Percentiles rank a stretch among this genome's conserved stretches.
phyloP scores from a whole-genome alignment of 176 grass and related monocot species.

The Lolium multiflorum region DNA sequence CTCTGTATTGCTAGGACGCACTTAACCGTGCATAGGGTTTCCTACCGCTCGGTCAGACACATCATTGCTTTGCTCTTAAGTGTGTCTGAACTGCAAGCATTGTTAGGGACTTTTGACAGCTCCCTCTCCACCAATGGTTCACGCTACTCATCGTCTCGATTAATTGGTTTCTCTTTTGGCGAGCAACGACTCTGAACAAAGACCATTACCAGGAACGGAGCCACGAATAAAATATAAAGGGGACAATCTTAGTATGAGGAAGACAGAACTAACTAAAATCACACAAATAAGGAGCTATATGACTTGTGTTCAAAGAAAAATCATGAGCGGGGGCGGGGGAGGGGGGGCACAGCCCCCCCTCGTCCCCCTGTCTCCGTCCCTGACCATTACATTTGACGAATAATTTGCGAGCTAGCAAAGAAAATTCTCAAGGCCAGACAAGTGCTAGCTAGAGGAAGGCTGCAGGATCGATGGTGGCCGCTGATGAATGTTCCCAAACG shows the following conservation, averaged over 20 bases:
- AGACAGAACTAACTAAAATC: too few species aligned
- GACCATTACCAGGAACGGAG: too few species aligned
- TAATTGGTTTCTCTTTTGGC: not conserved
- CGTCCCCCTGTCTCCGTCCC: too few species aligned
- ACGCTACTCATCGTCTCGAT: constrained; percentile 12
- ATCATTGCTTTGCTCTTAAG: constrained; percentile 49
- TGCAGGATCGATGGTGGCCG: not conserved
- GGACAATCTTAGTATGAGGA: too few species aligned
- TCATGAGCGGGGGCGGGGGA: too few species aligned
- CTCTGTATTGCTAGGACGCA: too few species aligned
- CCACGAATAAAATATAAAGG: too few species aligned
- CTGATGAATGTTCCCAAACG: constrained; percentile 27
- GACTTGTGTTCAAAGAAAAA: too few species aligned
- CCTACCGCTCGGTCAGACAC: constrained; percentile 2
- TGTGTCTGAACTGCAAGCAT: constrained; percentile 30
- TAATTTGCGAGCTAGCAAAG: constrained; percentile 19
- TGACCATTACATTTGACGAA: not conserved
- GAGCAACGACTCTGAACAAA: not conserved
- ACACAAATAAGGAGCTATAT: too few species aligned
- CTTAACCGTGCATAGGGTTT: too few species aligned
- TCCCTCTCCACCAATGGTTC: constrained; percentile 21
- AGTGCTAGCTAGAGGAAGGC: not conserved
- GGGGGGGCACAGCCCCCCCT: too few species aligned
- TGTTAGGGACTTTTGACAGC: not conserved
- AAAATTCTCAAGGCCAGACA: not conserved